phyloP scores from a whole-genome alignment of 2,329 filamentous ascomycete species.

The Apiospora pterosperma region DNA sequence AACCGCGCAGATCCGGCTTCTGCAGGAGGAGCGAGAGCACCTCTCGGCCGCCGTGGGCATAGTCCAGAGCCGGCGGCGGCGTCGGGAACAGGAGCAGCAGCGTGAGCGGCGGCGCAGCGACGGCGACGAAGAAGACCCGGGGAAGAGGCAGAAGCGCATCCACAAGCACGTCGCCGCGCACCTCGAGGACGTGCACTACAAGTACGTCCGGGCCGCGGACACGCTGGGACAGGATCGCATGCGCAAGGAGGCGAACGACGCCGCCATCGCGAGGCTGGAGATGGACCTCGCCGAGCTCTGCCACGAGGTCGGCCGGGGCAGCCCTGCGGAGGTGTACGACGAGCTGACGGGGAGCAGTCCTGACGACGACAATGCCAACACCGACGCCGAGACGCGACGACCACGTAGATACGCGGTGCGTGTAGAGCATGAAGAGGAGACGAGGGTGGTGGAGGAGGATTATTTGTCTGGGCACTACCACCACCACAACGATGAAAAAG shows the following conservation, averaged over 20 bases:
- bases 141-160: slow-evolving; percentile 9
- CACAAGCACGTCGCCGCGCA: slow-evolving; percentile 11
- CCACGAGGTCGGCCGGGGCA: slow-evolving; percentile 1
- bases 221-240: neutral
- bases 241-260: neutral
- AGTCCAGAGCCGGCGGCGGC: neutral
- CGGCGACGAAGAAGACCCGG: slow-evolving; percentile 2
- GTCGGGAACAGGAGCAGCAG: neutral
- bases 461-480: too few relatives aligned
- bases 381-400: neutral
- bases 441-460: too few relatives aligned
- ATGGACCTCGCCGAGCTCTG: neutral
- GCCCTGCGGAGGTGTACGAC: slow-evolving; percentile 4
- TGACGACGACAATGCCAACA: neutral
- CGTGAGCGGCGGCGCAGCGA: neutral
- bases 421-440: too few relatives aligned
- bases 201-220: neutral
- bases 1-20: neutral
- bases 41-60: neutral
- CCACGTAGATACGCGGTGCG: too few relatives aligned
- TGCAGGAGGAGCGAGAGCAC: neutral
- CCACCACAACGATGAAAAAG: neutral
- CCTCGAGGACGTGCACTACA: slow-evolving; percentile 9
- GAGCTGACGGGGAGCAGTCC: neutral
- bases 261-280: slow-evolving; percentile 3